Base-by-base conservation (phyloP, 2,329 filamentous ascomycete species). In the Emericellopsis cladophorae region DNA sequence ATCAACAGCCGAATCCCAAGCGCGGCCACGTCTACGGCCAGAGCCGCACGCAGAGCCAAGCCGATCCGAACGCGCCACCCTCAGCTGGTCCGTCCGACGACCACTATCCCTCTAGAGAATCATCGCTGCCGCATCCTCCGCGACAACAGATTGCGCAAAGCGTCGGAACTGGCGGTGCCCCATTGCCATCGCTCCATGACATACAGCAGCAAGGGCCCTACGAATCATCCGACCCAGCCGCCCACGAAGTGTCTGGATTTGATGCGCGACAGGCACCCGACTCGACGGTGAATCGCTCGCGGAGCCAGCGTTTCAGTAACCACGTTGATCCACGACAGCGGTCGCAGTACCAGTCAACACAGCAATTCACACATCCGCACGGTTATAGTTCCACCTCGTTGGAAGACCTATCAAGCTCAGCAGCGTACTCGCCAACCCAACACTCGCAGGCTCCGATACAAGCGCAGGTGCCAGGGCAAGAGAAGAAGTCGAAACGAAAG, bases 401-500 rank as follows among this genome's bases (percentile, higher is more conserved):
- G 42, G 65, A 69, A 50, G 61, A 67, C 48, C 55, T 68, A 42
- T 52, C 55, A 34, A 51, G 54, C 42, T 18, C 37, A 29, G 29
- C 29, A 33, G 40, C 36, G 21, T 38, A 37, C 31, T 21, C 32
- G 16, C 33, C 18, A 35, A 42, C 37, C 29, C 39, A 35, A 24
- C 42, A 46, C 40, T 44, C 48, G 37, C 41, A 46, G 23, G 40
- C 46, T 31, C 44, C 45, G 34, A 48, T 53, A 46, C 50, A 44
- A 41, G 61, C 49, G 40, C 49, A 48, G 11, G 42, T 43, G 44
- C 53, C 58, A 38, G 42, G 54, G 36, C 55, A 57, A 40, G 58
- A 72, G 44, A 70, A 70, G 51, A 67, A 68, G 45, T 72, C 67
- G 36, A 67, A 69, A 35, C 66, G 70, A 47, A 70, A 68, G 50